Percentiles rank a stretch among this genome's conserved stretches.
Evolutionary conservation across 331 rosid species (phyloP).

Genomic region (Quercus lobata): DNA sequence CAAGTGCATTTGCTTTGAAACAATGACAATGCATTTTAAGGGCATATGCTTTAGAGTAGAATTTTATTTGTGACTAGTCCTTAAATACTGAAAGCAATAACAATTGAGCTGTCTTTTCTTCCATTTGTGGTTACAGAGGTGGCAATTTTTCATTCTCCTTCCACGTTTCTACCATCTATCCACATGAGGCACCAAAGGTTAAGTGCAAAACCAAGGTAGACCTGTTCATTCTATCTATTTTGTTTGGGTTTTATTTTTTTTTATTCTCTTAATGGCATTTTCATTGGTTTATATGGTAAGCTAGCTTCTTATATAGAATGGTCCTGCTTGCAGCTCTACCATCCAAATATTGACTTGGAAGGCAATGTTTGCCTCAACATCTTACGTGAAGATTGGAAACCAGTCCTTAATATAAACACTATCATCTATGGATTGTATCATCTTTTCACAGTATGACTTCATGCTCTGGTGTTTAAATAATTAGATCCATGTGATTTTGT

Average conservation of each 20-base stretch:
- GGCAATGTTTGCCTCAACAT: slow-evolving; percentile 96
- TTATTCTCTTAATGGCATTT: not conserved
- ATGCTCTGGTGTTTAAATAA: not conserved
- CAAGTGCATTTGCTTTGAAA: not conserved
- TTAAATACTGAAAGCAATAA: not conserved
- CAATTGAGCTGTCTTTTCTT: not conserved
- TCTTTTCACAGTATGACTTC: slow-evolving; percentile 71
- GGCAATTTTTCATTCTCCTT: slow-evolving; percentile 86
- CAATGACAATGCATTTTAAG: not conserved
- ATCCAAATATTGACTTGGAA: slow-evolving; percentile 97
- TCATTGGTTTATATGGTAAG: not conserved
- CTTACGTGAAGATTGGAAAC: slow-evolving; percentile 97
- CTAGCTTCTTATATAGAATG: slow-evolving; percentile 3
- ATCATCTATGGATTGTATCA: slow-evolving; percentile 83
- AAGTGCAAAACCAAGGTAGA: slow-evolving; percentile 97
- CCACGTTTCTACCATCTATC: slow-evolving; percentile 86
- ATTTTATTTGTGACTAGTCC: not conserved
- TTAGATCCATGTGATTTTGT: not conserved
- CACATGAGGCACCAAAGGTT: slow-evolving; percentile 96
- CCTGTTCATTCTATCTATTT: not conserved
- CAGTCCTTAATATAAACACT: slow-evolving; percentile 86
- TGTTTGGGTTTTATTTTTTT: not conserved
- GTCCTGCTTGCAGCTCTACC: slow-evolving; percentile 60
- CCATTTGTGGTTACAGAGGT: slow-evolving; percentile 52
- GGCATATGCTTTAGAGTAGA: not conserved